Evolutionary conservation across 1,284 basidiomycete genomes (phyloP).

Genomic region (Sporisorium graminicola): DNA sequence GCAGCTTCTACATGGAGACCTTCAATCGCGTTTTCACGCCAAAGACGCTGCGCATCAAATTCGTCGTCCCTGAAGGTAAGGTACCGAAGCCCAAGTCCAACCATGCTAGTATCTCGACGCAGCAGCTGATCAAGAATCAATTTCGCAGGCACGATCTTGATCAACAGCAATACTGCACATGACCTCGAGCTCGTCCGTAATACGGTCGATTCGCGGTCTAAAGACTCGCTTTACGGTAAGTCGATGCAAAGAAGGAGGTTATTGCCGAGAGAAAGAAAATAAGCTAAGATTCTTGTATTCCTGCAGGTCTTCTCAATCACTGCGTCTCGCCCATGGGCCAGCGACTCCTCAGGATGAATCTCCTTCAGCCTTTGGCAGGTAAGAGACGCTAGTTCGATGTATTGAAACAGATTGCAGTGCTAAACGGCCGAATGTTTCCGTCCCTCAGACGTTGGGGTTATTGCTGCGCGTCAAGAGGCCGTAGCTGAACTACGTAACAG

Average conservation of each 20-base stretch:
- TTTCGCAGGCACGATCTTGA: slow-evolving; percentile 81
- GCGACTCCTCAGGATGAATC: slow-evolving; percentile 81
- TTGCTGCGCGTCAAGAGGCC: slow-evolving; percentile 80
- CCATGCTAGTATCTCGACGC: neutral
- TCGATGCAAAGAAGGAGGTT: neutral
- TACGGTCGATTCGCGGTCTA: slow-evolving; percentile 39
- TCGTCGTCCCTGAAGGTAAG: slow-evolving; percentile 76
- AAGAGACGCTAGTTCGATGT: neutral
- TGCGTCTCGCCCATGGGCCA: slow-evolving; percentile 89
- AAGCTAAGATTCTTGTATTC: neutral
- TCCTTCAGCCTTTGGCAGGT: slow-evolving; percentile 85
- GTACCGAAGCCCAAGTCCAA: neutral
- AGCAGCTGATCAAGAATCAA: neutral
- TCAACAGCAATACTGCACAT: slow-evolving; percentile 85
- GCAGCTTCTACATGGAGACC: slow-evolving; percentile 80
- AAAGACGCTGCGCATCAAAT: slow-evolving; percentile 82
- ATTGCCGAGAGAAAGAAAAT: too few relatives aligned
- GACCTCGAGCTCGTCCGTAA: slow-evolving; percentile 83
- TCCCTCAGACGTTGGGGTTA: slow-evolving; percentile 74
- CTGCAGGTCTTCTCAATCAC: slow-evolving; percentile 75
- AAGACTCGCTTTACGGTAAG: slow-evolving; percentile 47
- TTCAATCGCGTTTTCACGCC: slow-evolving; percentile 76
- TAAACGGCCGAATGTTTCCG: neutral
- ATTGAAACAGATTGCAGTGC: too few relatives aligned
- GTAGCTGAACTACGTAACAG: slow-evolving; percentile 77